Percentiles rank a stretch among this genome's conserved stretches.
Evolutionary conservation across 139 green algal species (phyloP).

Genomic region (Bryopsis sp.): DNA sequence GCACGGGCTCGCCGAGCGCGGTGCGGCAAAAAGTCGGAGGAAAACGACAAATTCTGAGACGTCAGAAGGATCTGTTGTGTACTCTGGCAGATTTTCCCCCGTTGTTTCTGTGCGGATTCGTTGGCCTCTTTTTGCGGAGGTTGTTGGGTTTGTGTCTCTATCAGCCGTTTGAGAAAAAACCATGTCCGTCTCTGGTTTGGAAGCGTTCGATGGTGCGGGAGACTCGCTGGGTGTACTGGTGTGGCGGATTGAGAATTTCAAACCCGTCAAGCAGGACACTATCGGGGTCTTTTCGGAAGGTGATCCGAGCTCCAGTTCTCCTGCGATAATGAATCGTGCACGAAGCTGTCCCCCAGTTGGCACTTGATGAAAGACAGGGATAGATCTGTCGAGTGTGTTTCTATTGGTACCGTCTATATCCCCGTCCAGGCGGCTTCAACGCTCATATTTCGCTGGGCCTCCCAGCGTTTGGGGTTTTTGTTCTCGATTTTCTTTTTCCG

Average conservation of each 20-base stretch:
- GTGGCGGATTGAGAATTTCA: constrained; percentile 18
- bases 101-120: too few relatives aligned
- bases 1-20: too few relatives aligned
- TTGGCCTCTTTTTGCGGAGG: too few relatives aligned
- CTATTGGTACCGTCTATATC: background rate
- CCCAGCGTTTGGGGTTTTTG: too few relatives aligned
- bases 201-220: constrained; percentile 11
- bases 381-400: background rate
- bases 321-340: background rate
- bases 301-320: background rate
- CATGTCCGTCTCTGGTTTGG: constrained; percentile 1
- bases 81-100: too few relatives aligned
- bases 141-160: too few relatives aligned
- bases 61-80: too few relatives aligned
- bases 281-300: background rate
- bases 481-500: too few relatives aligned
- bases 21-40: too few relatives aligned
- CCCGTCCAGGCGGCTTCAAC: background rate
- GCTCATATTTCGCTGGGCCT: background rate
- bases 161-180: too few relatives aligned
- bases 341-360: background rate
- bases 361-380: background rate
- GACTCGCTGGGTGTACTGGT: background rate
- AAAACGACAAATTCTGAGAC: too few relatives aligned
- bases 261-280: constrained; percentile 4